Base-by-base conservation (phyloP, 140 eudicot species). In the Senecio squalidus region DNA sequence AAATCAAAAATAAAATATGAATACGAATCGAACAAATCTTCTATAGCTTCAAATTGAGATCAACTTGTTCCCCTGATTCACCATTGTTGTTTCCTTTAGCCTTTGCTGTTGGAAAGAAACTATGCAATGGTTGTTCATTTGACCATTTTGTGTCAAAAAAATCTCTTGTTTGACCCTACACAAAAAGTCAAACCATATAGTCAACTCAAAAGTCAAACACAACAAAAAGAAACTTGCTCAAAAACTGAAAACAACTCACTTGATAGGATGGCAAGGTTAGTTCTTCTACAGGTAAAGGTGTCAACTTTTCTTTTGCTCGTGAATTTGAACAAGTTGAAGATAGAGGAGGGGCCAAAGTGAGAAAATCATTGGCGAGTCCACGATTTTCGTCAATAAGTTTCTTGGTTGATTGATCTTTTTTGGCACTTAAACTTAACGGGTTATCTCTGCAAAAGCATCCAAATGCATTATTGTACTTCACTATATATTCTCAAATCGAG, bases 41-140 rank as follows among this genome's bases (percentile, higher is more conserved):
- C 69, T 74, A 88, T 46, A 88, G 71, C 86, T 78, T 84, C 64
- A 88, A 64, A 53, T 55, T 77, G 49, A 84, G 88, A 81, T 88
- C 90, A 74, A 88, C 71, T 26, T 52, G 65, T 81, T 76, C 96
- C 39, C 46, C 87, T 46, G 58, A 41, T 34, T 69, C 85, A 30
- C 60, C 66, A 60, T 58, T 66, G 56, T 39, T 60, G 64, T 22
- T 58, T 68, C 77, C 81, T 16, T 55, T 58, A 47, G 47, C 45
- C 71, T 62, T 74, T 14, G 70, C 64, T 43, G 68, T 36, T 62
- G 96, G 96, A 25, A 81, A 68, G 78, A 81, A 81, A 64, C 81
- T 79, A 53, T 73, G 78, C 69, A 78, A 57, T 23, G 81, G 68
- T 4, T 47, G 85, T 55, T 75, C 68, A 6, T 39, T 67, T 27